Percentiles rank a stretch among this genome's conserved stretches.
Evolutionary conservation across 2,329 filamentous ascomycete genomes (phyloP).

Genomic region (Pyricularia sp.): DNA sequence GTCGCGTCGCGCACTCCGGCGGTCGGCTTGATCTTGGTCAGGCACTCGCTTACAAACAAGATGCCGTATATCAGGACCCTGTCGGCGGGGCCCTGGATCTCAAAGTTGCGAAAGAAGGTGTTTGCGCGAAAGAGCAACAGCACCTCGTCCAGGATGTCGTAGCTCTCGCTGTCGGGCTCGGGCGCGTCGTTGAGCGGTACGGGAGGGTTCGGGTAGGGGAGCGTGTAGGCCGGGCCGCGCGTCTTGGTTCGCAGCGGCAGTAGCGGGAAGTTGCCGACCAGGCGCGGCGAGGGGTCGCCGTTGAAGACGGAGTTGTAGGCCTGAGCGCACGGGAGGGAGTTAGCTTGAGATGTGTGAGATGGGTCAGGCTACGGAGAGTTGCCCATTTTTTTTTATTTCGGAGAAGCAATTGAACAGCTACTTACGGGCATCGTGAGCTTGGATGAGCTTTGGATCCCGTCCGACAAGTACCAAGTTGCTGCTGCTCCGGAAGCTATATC

Average conservation of each 20-base stretch:
- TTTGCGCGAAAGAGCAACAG: slow-evolving; percentile 91
- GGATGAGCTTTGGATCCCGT: slow-evolving; percentile 1
- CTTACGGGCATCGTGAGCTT: slow-evolving; percentile 1
- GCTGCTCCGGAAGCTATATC: neutral
- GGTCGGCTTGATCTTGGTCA: slow-evolving; percentile 74
- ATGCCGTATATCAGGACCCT: slow-evolving; percentile 94
- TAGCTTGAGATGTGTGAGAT: neutral
- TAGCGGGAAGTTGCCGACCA: slow-evolving; percentile 85
- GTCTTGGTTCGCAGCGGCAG: slow-evolving; percentile 91
- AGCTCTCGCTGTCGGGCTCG: slow-evolving; percentile 72
- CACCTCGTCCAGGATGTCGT: slow-evolving; percentile 93
- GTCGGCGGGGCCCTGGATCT: slow-evolving; percentile 94
- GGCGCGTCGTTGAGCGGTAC: slow-evolving; percentile 53
- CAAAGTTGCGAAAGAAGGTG: slow-evolving; percentile 98
- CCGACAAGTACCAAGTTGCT: neutral
- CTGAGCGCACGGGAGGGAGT: slow-evolving; percentile 31
- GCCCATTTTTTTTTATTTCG: too few species aligned
- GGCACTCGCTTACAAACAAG: slow-evolving; percentile 83
- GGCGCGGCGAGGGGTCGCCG: slow-evolving; percentile 53
- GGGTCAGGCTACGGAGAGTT: neutral
- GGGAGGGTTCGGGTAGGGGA: slow-evolving; percentile 49
- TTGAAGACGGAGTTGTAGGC: slow-evolving; percentile 98
- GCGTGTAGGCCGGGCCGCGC: slow-evolving; percentile 86
- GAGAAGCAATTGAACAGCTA: neutral
- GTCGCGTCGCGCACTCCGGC: slow-evolving; percentile 51